Conservation (phyloP, 495 filamentous ascomycete genomes). For the Neurospora hispaniola region DNA sequence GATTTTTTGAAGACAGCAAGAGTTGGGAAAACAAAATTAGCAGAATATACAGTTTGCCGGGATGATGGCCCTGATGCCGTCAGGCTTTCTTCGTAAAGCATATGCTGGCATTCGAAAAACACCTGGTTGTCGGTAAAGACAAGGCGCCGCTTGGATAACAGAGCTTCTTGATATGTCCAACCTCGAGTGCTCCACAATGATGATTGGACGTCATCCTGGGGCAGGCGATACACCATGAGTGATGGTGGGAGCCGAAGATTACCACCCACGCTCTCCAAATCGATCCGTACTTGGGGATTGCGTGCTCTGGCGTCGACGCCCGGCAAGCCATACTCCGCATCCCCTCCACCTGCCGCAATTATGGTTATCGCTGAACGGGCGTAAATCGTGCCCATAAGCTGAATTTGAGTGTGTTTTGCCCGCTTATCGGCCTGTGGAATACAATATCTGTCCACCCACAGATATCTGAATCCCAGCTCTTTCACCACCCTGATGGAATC, state of each 20-base stretch:
- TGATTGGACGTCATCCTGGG: background rate
- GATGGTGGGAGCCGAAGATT: background rate
- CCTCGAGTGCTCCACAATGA: background rate
- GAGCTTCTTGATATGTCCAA: constrained; percentile 4
- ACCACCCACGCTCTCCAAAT: background rate
- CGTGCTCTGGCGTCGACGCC: constrained; percentile 11
- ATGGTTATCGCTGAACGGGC: constrained; percentile 15
- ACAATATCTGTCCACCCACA: constrained; percentile 23
- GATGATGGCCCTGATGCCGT: background rate
- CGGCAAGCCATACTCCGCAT: constrained; percentile 18
- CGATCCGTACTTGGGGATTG: background rate
- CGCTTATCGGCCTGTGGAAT: constrained; percentile 7
- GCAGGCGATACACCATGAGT: background rate
- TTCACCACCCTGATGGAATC: constrained; percentile 17
- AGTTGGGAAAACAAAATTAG: background rate
- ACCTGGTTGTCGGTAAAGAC: constrained; percentile 1
- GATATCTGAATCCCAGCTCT: constrained; percentile 15
- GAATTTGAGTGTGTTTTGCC: constrained; percentile 18
- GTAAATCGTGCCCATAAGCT: constrained; percentile 24
- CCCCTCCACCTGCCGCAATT: constrained; percentile 20
- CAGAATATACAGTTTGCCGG: too few relatives aligned
- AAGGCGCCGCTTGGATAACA: background rate
- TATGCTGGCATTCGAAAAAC: background rate
- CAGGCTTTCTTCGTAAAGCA: background rate
- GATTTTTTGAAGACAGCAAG: background rate